Percentiles rank a stretch among this genome's conserved stretches.
Conservation (phyloP, 768 basidiomycete species). For the Hemileccinum impolitum region DNA sequence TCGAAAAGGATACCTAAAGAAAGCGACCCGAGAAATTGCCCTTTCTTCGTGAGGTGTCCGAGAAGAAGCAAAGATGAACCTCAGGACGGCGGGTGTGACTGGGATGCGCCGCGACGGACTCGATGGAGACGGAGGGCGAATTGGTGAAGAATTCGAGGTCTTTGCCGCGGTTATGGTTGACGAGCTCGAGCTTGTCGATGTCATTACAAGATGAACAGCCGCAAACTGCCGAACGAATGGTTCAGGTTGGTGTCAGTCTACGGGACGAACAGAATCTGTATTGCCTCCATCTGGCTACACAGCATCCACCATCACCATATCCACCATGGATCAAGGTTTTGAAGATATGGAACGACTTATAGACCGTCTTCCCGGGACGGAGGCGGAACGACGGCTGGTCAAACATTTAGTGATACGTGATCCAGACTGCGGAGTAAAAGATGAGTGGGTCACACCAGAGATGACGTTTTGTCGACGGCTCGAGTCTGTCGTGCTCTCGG, state of each 20-base stretch:
- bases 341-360: slow-evolving; percentile 58
- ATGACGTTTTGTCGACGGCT: slow-evolving; percentile 62
- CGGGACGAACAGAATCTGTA: too few species aligned
- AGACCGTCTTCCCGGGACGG: slow-evolving; percentile 57
- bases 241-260: not conserved
- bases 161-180: slow-evolving; percentile 45
- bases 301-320: not conserved
- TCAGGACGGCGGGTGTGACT: slow-evolving; percentile 76
- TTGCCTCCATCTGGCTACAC: not conserved
- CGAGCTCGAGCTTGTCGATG: slow-evolving; percentile 47
- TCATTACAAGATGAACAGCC: slow-evolving; percentile 10
- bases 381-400: slow-evolving; percentile 56
- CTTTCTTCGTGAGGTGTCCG: slow-evolving; percentile 79
- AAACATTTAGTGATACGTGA: slow-evolving; percentile 56
- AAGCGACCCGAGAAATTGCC: slow-evolving; percentile 79
- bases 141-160: slow-evolving; percentile 24
- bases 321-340: slow-evolving; percentile 22
- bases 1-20: slow-evolving; percentile 61
- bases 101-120: slow-evolving; percentile 63
- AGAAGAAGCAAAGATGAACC: slow-evolving; percentile 85
- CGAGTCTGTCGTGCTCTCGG: slow-evolving; percentile 64
- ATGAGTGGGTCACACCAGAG: slow-evolving; percentile 57
- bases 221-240: slow-evolving; percentile 22
- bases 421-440: slow-evolving; percentile 40
- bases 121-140: slow-evolving; percentile 43